phyloP scores from a whole-genome alignment of 192 early-diverging fungal genomes.

The Thamnidium elegans region DNA sequence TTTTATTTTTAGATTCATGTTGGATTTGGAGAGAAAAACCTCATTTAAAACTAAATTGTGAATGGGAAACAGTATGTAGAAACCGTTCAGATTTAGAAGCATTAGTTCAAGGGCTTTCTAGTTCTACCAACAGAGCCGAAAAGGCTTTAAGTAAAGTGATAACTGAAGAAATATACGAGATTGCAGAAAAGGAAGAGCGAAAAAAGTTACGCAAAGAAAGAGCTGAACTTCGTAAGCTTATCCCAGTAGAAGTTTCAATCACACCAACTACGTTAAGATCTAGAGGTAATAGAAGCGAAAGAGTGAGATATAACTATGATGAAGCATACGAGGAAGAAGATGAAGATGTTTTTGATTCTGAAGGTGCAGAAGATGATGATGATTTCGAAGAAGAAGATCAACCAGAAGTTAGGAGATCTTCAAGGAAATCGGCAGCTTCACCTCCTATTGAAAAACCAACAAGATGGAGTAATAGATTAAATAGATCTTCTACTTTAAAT shows the following conservation, averaged over 20 bases:
- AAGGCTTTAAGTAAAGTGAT: conserved; percentile 10
- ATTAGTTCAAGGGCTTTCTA: conserved; percentile 8
- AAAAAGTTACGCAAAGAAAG: not conserved
- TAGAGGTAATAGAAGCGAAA: conserved; percentile 3
- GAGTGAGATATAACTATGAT: conserved; percentile 18
- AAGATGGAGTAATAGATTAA: conserved; percentile 23
- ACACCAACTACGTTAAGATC: conserved; percentile 12
- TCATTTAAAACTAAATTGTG: not conserved
- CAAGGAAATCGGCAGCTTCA: too few relatives aligned
- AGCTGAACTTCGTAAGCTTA: not conserved
- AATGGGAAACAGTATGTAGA: conserved; percentile 30
- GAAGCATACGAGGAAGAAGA: conserved; percentile 18
- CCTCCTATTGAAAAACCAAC: conserved; percentile 5
- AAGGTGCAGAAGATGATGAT: conserved; percentile 10
- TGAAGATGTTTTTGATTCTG: conserved; percentile 27
- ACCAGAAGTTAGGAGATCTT: not conserved
- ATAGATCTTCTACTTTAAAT: conserved; percentile 1
- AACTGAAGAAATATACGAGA: not conserved
- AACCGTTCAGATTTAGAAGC: conserved; percentile 6
- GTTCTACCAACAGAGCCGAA: conserved; percentile 16
- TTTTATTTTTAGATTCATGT: conserved; percentile 22
- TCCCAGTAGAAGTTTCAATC: conserved; percentile 14
- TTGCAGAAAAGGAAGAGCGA: conserved; percentile 5
- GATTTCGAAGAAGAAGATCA: not conserved
- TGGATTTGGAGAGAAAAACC: conserved; percentile 30